phyloP scores from a whole-genome alignment of 345 rosid genomes.

The Linum lewisii region DNA sequence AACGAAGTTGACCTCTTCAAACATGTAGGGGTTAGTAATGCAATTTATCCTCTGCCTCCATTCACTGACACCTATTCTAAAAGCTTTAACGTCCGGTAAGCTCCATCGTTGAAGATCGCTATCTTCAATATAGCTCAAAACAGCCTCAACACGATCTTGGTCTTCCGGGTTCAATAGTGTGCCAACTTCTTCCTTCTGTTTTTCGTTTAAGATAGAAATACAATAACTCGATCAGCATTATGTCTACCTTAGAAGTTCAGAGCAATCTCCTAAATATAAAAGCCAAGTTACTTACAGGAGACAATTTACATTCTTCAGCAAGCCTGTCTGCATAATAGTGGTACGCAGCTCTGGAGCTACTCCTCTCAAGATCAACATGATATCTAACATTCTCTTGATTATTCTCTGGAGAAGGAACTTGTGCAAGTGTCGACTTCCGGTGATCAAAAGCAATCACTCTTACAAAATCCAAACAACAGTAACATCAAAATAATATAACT shows the following conservation, averaged over 20 bases:
- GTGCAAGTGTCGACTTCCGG: constrained; percentile 38
- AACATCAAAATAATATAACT: not conserved
- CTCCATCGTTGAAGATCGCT: constrained; percentile 66
- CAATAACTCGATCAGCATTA: not conserved
- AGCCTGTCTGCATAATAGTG: constrained; percentile 49
- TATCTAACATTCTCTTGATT: constrained; percentile 25
- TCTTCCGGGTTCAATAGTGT: constrained; percentile 36
- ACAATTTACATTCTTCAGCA: constrained; percentile 15
- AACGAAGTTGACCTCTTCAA: constrained; percentile 41
- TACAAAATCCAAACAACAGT: constrained; percentile 2
- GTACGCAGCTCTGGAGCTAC: constrained; percentile 61
- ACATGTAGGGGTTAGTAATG: constrained; percentile 60
- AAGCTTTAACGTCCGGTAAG: constrained; percentile 47
- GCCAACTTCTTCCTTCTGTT: constrained; percentile 23
- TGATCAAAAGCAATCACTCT: constrained; percentile 84
- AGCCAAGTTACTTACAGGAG: constrained; percentile 31
- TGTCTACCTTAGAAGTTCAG: not conserved
- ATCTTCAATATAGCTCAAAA: constrained; percentile 71
- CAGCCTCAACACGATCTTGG: constrained; percentile 30
- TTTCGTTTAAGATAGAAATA: constrained; percentile 5
- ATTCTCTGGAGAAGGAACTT: constrained; percentile 18
- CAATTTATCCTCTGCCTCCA: constrained; percentile 59
- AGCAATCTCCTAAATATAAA: not conserved
- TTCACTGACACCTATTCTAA: constrained; percentile 50
- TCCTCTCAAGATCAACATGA: constrained; percentile 45